Evolutionary conservation across 768 basidiomycete species (phyloP).

Genomic region (Termitomyces sp.): DNA sequence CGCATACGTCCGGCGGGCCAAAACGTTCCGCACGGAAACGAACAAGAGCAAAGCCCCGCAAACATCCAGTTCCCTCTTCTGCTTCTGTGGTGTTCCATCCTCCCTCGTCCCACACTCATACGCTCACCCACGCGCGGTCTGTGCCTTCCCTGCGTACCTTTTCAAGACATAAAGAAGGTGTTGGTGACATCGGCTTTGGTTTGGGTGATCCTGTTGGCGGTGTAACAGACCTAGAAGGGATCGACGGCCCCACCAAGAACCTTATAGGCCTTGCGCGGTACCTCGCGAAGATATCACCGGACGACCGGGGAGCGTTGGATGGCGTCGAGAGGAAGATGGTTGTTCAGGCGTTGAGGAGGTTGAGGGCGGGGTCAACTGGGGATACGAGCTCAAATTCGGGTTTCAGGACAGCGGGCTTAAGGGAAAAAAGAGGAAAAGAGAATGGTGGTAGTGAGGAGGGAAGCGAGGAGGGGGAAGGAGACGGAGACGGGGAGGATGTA

Average conservation of each 20-base stretch:
- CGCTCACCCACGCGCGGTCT: background rate
- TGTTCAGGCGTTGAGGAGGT: constrained; percentile 1
- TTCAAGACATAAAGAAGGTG: background rate
- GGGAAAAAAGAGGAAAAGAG: background rate
- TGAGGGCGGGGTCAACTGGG: background rate
- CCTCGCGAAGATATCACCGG: constrained; percentile 8
- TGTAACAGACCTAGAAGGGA: background rate
- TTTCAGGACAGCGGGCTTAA: background rate
- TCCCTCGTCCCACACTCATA: background rate
- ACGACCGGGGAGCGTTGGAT: constrained; percentile 4
- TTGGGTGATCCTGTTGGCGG: background rate
- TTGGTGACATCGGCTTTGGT: background rate
- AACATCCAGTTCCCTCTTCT: background rate
- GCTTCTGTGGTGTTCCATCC: background rate
- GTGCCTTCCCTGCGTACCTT: background rate
- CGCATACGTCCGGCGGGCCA: background rate
- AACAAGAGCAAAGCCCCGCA: background rate
- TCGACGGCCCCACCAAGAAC: background rate
- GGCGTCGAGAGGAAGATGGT: constrained; percentile 12
- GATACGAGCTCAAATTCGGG: background rate
- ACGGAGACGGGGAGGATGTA: constrained; percentile 17
- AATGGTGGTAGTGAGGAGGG: background rate
- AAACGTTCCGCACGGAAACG: background rate
- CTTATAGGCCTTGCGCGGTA: constrained; percentile 6
- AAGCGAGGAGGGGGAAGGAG: background rate